Conservation (phyloP, 148 eudicot genomes). For the Persicaria maculosa region DNA sequence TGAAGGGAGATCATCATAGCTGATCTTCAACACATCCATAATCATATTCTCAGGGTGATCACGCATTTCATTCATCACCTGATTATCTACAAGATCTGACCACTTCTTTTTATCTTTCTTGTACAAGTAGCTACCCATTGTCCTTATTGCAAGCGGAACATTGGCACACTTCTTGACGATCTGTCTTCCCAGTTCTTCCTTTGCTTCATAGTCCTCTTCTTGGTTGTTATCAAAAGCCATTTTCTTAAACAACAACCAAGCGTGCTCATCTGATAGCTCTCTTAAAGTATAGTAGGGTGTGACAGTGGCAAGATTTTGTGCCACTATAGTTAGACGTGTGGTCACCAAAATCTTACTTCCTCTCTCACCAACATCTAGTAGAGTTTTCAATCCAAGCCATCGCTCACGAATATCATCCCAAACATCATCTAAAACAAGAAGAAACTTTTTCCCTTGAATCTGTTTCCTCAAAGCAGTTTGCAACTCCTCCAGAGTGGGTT, state of each 20-base stretch:
- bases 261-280: constrained; percentile 20
- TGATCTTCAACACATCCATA: constrained; percentile 22
- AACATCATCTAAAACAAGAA: constrained; percentile 19
- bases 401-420: constrained; percentile 21
- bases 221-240: constrained; percentile 17
- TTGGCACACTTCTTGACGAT: constrained; percentile 17
- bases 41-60: constrained; percentile 10
- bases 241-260: constrained; percentile 21
- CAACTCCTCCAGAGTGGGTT: constrained; percentile 3
- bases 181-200: background rate
- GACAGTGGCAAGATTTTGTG: constrained; percentile 17
- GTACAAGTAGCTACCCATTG: constrained; percentile 26
- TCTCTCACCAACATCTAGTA: background rate
- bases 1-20: constrained; percentile 19
- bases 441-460: background rate
- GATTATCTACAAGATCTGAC: constrained; percentile 12
- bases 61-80: constrained; percentile 11
- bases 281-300: constrained; percentile 10
- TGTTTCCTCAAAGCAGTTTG: background rate
- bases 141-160: constrained; percentile 22
- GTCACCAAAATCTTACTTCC: constrained; percentile 31
- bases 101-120: constrained; percentile 18
- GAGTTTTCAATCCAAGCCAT: constrained; percentile 15
- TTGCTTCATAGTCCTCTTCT: background rate
- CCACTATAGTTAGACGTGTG: constrained; percentile 20